These are phyloP conservation scores for Sphagnurus paluster DNA, from an alignment of 1,284 basidiomycete genomes.

Conservation along the genomic window DNA sequence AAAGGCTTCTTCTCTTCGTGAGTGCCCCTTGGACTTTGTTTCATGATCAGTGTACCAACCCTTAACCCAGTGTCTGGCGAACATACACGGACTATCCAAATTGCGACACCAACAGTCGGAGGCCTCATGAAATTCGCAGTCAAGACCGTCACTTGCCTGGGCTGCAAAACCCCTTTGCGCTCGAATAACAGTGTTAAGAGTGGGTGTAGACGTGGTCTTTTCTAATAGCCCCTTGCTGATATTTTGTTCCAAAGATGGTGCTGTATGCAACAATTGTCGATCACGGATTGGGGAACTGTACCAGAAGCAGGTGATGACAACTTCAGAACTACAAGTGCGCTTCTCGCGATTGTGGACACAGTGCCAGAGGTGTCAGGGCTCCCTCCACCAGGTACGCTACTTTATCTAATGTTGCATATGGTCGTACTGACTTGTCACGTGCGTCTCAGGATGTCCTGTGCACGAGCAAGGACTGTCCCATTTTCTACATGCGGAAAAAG, in stretches of 20 bases:
- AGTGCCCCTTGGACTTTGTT: constrained; percentile 35
- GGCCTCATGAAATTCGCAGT: constrained; percentile 98
- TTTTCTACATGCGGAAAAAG: constrained; percentile 97
- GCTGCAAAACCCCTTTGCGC: constrained; percentile 87
- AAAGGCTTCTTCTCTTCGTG: constrained; percentile 81
- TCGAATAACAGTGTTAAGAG: constrained; percentile 70
- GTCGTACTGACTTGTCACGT: background rate
- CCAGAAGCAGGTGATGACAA: constrained; percentile 79
- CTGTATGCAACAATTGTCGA: constrained; percentile 91
- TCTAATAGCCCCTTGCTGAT: constrained; percentile 6
- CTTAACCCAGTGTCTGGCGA: constrained; percentile 78
- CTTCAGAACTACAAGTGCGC: constrained; percentile 82
- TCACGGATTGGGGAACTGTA: constrained; percentile 85
- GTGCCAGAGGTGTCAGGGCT: constrained; percentile 95
- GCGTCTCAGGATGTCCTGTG: constrained; percentile 87
- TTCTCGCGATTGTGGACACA: constrained; percentile 96
- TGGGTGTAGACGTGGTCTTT: constrained; percentile 30
- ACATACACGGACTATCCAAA: constrained; percentile 90
- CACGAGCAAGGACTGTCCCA: constrained; percentile 96
- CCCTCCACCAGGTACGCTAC: constrained; percentile 79
- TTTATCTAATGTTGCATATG: background rate
- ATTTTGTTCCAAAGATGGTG: constrained; percentile 70
- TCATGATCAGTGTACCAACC: background rate
- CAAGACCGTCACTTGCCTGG: constrained; percentile 89
- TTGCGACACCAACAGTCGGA: constrained; percentile 91